These are phyloP conservation scores for Blastocystis sp. DNA, from an alignment of 352 stramenopile species.

Conservation along the genomic window DNA sequence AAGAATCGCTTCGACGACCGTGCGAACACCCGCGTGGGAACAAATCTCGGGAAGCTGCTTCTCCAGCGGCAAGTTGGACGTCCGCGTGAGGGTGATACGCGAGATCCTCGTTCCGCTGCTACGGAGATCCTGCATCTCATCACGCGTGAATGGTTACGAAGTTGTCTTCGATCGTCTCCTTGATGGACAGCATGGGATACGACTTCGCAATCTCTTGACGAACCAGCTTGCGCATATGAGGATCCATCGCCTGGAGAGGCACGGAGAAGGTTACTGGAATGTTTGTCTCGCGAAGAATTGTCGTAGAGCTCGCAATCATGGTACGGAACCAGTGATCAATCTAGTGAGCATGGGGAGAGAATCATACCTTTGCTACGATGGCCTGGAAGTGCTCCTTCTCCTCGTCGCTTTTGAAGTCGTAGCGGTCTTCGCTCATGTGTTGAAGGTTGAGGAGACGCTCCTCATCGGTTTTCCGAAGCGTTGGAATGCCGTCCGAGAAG, in stretches of 20 bases:
- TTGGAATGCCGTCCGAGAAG: constrained; percentile 47
- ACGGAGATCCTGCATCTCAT: too few relatives aligned
- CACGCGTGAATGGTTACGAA: too few relatives aligned
- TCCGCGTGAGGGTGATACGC: not conserved
- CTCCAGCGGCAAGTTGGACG: not conserved
- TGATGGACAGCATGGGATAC: constrained; percentile 12
- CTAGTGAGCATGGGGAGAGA: not conserved
- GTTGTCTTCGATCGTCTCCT: constrained; percentile 18
- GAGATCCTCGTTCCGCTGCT: too few relatives aligned
- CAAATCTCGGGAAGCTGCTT: not conserved
- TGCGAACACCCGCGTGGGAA: constrained; percentile 1
- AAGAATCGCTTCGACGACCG: constrained; percentile 27
- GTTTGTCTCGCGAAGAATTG: not conserved
- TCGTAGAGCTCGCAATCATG: not conserved
- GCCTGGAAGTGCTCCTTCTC: not conserved
- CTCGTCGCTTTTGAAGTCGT: constrained; percentile 38
- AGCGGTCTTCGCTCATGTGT: constrained; percentile 22
- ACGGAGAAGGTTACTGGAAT: not conserved
- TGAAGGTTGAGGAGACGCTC: not conserved
- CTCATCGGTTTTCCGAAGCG: constrained; percentile 36
- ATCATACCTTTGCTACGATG: not conserved
- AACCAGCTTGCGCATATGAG: constrained; percentile 33
- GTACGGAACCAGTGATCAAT: not conserved
- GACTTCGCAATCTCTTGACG: not conserved
- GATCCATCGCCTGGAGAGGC: not conserved